Conservation (phyloP, 768 basidiomycete species). For the Leccinum truebloodii region DNA sequence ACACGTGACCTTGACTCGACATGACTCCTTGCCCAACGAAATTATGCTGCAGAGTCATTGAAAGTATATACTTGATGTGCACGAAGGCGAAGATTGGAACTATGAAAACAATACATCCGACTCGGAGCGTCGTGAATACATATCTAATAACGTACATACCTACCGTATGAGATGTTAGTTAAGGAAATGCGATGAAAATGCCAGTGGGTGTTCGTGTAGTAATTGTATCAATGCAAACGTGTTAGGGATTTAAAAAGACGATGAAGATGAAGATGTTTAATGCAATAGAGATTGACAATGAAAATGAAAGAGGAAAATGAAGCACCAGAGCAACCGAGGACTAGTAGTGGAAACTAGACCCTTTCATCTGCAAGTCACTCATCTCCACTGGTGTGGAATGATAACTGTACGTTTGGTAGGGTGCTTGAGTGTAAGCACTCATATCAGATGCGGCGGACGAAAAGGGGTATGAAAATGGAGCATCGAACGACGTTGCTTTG, state of each 20-base stretch:
- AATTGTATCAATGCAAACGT: not conserved
- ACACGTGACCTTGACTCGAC: constrained; percentile 16
- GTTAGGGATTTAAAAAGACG: not conserved
- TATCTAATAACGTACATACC: not conserved
- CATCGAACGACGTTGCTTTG: not conserved
- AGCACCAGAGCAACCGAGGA: not conserved
- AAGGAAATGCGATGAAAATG: not conserved
- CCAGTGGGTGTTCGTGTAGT: not conserved
- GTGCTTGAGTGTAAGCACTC: not conserved
- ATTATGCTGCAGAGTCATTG: not conserved
- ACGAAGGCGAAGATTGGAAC: not conserved
- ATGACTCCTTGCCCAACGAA: not conserved
- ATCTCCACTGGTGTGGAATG: no score
- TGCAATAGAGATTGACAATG: not conserved
- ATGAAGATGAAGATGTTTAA: not conserved
- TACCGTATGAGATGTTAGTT: not conserved
- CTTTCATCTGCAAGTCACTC: not conserved
- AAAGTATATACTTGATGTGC: not conserved
- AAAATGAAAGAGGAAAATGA: not conserved
- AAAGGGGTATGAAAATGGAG: not conserved
- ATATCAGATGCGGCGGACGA: not conserved
- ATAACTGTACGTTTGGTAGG: not conserved
- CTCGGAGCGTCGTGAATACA: not conserved
- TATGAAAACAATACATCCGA: not conserved
- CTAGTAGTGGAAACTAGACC: not conserved